phyloP scores from a whole-genome alignment of 176 grass and related monocot genomes.

The Dendrocalamus sinicus region DNA sequence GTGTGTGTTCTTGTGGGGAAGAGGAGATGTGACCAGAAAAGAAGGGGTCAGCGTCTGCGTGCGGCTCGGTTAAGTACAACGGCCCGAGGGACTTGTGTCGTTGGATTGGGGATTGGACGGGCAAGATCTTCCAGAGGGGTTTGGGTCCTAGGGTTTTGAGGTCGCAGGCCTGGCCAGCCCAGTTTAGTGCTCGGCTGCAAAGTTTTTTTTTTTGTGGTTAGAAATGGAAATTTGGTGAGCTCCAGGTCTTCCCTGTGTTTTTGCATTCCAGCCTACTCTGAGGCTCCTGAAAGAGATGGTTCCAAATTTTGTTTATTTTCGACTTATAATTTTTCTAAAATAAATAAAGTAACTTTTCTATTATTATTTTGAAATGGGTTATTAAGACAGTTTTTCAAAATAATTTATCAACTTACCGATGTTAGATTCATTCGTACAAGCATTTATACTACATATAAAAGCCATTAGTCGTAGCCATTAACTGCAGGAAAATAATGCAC shows the following conservation, averaged over 20 bases:
- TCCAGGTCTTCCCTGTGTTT: too few relatives aligned
- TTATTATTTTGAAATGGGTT: too few relatives aligned
- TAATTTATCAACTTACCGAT: too few relatives aligned
- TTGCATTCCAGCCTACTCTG: not conserved
- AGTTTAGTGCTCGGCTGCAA: not conserved
- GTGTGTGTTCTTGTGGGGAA: constrained; percentile 24
- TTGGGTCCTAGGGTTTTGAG: constrained; percentile 89
- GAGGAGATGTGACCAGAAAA: constrained; percentile 28
- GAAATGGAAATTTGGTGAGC: not conserved
- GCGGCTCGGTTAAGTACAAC: constrained; percentile 67
- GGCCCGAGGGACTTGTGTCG: constrained; percentile 17
- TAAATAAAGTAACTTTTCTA: too few relatives aligned
- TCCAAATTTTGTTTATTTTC: not conserved
- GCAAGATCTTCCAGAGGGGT: constrained; percentile 16
- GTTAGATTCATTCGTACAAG: too few relatives aligned
- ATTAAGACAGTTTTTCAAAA: too few relatives aligned
- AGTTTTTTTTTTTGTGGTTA: not conserved
- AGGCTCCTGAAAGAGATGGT: too few relatives aligned
- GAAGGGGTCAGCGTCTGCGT: not conserved
- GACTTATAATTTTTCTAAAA: too few relatives aligned
- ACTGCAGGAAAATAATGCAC: too few relatives aligned
- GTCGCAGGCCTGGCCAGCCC: not conserved
- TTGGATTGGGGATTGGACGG: constrained; percentile 38
- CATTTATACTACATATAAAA: too few relatives aligned
- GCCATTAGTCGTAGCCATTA: too few relatives aligned